These are phyloP conservation scores for Catharanthus roseus DNA, from an alignment of 257 asterid genomes.

Conservation along the genomic window DNA sequence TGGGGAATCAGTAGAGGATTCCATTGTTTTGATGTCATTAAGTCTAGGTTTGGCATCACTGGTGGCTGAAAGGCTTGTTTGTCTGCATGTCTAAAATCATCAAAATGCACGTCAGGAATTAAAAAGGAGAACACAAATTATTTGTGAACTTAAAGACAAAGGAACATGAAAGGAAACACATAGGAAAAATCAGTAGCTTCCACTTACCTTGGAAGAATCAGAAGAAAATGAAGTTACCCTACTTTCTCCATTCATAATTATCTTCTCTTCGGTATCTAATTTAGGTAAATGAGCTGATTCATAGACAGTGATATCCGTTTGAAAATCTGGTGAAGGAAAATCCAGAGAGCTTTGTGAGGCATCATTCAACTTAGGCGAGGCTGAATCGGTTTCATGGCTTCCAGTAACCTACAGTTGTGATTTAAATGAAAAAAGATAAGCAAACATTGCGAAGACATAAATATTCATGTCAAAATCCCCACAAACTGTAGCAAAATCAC, in stretches of 20 bases:
- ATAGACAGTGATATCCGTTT: slow-evolving; percentile 22
- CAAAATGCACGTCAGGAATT: slow-evolving; percentile 13
- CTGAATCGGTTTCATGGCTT: slow-evolving; percentile 28
- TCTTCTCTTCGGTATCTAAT: slow-evolving; percentile 24
- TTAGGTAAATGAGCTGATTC: slow-evolving; percentile 28
- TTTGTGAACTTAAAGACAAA: background rate
- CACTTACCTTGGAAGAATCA: slow-evolving; percentile 24
- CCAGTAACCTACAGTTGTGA: slow-evolving; percentile 27
- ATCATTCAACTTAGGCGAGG: slow-evolving; percentile 22
- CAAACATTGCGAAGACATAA: background rate
- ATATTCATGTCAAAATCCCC: background rate
- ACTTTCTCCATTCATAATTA: slow-evolving; percentile 19
- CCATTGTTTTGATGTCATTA: slow-evolving; percentile 18
- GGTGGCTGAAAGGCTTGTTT: slow-evolving; percentile 27
- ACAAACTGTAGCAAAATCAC: background rate
- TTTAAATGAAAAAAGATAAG: slow-evolving; percentile 4
- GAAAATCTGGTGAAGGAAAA: slow-evolving; percentile 21
- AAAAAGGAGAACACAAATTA: background rate
- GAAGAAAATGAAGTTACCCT: slow-evolving; percentile 15
- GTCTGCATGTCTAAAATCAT: slow-evolving; percentile 30
- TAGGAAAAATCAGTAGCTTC: background rate
- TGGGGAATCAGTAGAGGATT: slow-evolving; percentile 20
- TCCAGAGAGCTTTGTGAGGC: slow-evolving; percentile 18
- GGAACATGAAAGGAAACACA: background rate
- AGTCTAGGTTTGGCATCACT: slow-evolving; percentile 14